phyloP scores from a whole-genome alignment of 2,329 filamentous ascomycete genomes.

The Aspergillus tamarii region DNA sequence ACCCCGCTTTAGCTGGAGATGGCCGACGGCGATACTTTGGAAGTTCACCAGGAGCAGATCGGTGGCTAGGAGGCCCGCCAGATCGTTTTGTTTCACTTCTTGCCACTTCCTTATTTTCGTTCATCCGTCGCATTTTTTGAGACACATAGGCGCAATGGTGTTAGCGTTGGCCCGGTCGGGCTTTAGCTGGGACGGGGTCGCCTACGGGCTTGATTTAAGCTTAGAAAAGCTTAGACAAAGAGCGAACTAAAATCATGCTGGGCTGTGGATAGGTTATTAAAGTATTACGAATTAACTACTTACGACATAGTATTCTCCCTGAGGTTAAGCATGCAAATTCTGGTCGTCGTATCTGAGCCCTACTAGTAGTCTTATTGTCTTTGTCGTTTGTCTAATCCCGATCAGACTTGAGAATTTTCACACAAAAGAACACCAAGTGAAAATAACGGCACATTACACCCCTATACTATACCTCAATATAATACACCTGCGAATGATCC shows the following conservation, averaged over 20 bases:
- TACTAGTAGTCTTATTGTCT: neutral
- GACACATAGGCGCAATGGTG: conserved; percentile 19
- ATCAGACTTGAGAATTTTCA: neutral
- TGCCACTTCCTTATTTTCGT: conserved; percentile 1
- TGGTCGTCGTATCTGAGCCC: neutral
- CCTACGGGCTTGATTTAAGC: conserved; percentile 3
- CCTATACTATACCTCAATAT: neutral
- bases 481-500: neutral
- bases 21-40: conserved; percentile 91
- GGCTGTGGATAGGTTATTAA: neutral
- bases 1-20: conserved; percentile 76
- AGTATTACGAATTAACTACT: conserved; percentile 3
- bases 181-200: conserved; percentile 8
- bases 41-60: conserved; percentile 98
- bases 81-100: neutral
- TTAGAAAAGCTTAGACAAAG: conserved; percentile 4
- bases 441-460: neutral
- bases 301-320: neutral
- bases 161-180: conserved; percentile 9
- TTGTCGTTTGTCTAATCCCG: neutral
- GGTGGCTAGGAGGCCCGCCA: conserved; percentile 59
- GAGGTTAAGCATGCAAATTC: neutral
- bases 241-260: conserved; percentile 1
- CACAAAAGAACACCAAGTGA: neutral
- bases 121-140: conserved; percentile 9